A percentile compares a stretch with the other conserved stretches of the same genome.
These are phyloP conservation scores for Lizonia empirigonia DNA, from an alignment of 2,329 filamentous ascomycete genomes.

Conservation along the genomic window DNA sequence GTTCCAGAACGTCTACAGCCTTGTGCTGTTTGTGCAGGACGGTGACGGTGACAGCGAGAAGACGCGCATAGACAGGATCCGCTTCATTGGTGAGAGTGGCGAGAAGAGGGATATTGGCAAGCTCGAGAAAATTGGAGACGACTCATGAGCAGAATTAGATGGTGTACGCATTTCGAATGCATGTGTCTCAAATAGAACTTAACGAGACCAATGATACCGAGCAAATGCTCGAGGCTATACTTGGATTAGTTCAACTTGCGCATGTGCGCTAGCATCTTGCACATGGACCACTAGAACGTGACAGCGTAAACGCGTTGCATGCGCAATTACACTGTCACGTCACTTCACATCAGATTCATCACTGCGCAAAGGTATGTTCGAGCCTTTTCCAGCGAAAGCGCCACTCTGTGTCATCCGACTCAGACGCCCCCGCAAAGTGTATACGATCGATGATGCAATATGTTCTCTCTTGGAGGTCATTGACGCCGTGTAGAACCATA, in stretches of 20 bases:
- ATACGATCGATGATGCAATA: conserved; percentile 70
- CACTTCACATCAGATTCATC: not conserved
- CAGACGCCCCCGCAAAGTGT: conserved; percentile 48
- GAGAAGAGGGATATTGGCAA: conserved; percentile 94
- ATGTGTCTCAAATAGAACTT: not conserved
- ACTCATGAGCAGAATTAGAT: conserved; percentile 39
- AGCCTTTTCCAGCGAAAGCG: conserved; percentile 54
- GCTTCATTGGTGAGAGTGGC: conserved; percentile 84
- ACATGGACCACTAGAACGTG: not conserved
- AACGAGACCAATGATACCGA: conserved; percentile 14
- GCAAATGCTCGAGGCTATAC: not conserved
- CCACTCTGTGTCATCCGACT: conserved; percentile 32
- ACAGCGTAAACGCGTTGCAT: not conserved
- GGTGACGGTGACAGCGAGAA: conserved; percentile 81
- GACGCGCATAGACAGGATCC: conserved; percentile 78
- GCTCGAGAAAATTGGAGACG: conserved; percentile 90
- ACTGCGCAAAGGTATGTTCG: conserved; percentile 56
- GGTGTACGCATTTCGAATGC: not conserved
- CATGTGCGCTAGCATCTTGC: not conserved
- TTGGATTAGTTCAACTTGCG: not conserved
- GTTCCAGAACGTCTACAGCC: conserved; percentile 88
- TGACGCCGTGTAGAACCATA: conserved; percentile 69
- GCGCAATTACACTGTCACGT: not conserved
- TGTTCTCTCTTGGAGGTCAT: conserved; percentile 72
- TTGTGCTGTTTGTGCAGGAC: conserved; percentile 88